Evolutionary conservation across 371 early-diverging fungal species (phyloP).

Genomic region (Mucor circinelloides): DNA sequence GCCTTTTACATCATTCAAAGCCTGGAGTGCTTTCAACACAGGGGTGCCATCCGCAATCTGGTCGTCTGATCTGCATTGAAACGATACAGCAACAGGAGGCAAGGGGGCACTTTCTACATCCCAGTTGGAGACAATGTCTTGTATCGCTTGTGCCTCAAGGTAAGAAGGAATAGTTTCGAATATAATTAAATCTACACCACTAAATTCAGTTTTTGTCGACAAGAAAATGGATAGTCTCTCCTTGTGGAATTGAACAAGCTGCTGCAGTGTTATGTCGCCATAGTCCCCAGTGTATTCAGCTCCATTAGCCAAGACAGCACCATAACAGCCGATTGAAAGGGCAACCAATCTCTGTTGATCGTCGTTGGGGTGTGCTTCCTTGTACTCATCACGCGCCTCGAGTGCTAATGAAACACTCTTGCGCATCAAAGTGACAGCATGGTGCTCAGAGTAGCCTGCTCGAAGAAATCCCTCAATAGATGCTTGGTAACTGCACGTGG

Average conservation of each 20-base stretch:
- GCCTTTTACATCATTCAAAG: constrained; percentile 16
- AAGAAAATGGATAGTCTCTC: constrained; percentile 40
- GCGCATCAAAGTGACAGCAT: constrained; percentile 37
- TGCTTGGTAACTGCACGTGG: constrained; percentile 57
- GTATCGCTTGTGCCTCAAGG: constrained; percentile 53
- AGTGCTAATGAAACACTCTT: constrained; percentile 42
- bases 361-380: constrained; percentile 21
- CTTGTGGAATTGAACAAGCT: constrained; percentile 51
- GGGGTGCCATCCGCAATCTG: constrained; percentile 47
- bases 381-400: constrained; percentile 44
- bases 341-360: constrained; percentile 36
- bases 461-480: constrained; percentile 38
- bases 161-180: constrained; percentile 67
- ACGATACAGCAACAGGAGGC: constrained; percentile 39
- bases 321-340: constrained; percentile 62
- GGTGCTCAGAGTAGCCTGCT: constrained; percentile 31
- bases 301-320: constrained; percentile 60
- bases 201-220: constrained; percentile 7
- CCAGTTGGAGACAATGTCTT: constrained; percentile 18
- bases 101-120: neutral
- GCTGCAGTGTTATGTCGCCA: constrained; percentile 27
- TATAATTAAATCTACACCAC: constrained; percentile 48
- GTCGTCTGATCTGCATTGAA: constrained; percentile 43
- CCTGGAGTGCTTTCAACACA: constrained; percentile 23
- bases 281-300: constrained; percentile 66